A percentile compares a stretch with the other conserved stretches of the same genome.
These are phyloP conservation scores for Mariannaea elegans DNA, from an alignment of 2,329 filamentous ascomycete species.

Conservation along the genomic window DNA sequence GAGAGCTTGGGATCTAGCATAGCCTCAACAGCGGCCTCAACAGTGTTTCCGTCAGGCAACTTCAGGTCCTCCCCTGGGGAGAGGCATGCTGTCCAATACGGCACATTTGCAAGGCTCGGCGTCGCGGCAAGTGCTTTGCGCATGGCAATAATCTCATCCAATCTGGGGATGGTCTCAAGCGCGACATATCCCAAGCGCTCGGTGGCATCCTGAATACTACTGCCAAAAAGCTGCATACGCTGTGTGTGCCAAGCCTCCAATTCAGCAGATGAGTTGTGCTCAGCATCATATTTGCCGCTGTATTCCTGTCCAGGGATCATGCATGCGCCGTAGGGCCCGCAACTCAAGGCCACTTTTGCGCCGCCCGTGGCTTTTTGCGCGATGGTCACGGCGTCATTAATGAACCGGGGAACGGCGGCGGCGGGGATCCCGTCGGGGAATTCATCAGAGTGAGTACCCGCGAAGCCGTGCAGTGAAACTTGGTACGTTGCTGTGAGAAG, in stretches of 20 bases:
- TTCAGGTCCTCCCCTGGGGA: slow-evolving; percentile 63
- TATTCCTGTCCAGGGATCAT: slow-evolving; percentile 75
- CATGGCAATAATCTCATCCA: slow-evolving; percentile 69
- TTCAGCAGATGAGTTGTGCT: slow-evolving; percentile 52
- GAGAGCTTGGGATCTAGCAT: slow-evolving; percentile 47
- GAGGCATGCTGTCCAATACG: slow-evolving; percentile 71
- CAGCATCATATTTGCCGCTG: slow-evolving; percentile 65
- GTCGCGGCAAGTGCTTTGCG: slow-evolving; percentile 52
- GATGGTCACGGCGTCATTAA: slow-evolving; percentile 56
- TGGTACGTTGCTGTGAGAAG: slow-evolving; percentile 76
- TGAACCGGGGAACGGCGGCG: slow-evolving; percentile 50
- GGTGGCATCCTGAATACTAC: slow-evolving; percentile 47
- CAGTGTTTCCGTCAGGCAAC: slow-evolving; percentile 65
- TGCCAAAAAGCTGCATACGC: slow-evolving; percentile 60
- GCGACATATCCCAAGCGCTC: slow-evolving; percentile 63
- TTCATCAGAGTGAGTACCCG: slow-evolving; percentile 53
- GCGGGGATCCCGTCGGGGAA: slow-evolving; percentile 55
- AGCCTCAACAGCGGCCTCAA: slow-evolving; percentile 44
- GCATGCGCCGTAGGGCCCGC: slow-evolving; percentile 73
- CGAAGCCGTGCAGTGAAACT: slow-evolving; percentile 65
- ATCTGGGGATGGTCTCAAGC: slow-evolving; percentile 72
- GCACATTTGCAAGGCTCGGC: slow-evolving; percentile 40
- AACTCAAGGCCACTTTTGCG: slow-evolving; percentile 62
- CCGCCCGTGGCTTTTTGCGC: slow-evolving; percentile 46
- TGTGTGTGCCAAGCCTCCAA: slow-evolving; percentile 66